phyloP scores from a whole-genome alignment of 83 land plant genomes.

The Picea engelmannii region DNA sequence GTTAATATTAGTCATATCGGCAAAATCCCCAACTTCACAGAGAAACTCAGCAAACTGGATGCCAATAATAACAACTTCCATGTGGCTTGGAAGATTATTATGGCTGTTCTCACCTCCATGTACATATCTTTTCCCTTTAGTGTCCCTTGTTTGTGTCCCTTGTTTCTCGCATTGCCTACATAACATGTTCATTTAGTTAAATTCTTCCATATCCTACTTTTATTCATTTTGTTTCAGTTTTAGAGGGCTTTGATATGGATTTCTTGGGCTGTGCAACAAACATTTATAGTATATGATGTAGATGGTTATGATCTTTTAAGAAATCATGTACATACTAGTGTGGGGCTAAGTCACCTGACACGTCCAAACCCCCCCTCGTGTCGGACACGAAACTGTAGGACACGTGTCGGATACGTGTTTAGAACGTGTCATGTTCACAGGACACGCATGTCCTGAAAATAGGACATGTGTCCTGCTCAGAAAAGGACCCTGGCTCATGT shows the following conservation, averaged over 20 bases:
- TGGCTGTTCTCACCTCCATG: too few species aligned
- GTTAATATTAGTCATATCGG: too few species aligned
- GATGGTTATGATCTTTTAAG: conserved; percentile 24
- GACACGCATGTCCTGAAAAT: too few species aligned
- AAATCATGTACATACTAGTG: conserved; percentile 44
- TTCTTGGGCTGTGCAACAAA: conserved; percentile 41
- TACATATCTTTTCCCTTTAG: too few species aligned
- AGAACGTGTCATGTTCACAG: too few species aligned
- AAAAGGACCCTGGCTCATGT: too few species aligned
- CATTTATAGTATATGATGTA: conserved; percentile 47
- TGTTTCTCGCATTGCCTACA: not conserved
- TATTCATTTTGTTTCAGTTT: not conserved
- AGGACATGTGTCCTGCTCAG: too few species aligned
- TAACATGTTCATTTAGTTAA: not conserved
- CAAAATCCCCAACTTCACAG: too few species aligned
- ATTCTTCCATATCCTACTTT: not conserved
- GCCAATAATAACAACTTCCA: too few species aligned
- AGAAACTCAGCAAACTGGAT: not conserved
- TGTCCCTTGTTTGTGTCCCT: not conserved
- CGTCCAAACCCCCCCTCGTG: conserved; percentile 10
- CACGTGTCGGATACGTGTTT: too few species aligned
- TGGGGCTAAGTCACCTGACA: conserved; percentile 38
- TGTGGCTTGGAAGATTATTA: too few species aligned
- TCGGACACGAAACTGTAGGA: too few species aligned
- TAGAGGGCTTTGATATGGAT: not conserved